phyloP scores from a whole-genome alignment of 495 filamentous ascomycete species.

The Penicillium canariense region DNA sequence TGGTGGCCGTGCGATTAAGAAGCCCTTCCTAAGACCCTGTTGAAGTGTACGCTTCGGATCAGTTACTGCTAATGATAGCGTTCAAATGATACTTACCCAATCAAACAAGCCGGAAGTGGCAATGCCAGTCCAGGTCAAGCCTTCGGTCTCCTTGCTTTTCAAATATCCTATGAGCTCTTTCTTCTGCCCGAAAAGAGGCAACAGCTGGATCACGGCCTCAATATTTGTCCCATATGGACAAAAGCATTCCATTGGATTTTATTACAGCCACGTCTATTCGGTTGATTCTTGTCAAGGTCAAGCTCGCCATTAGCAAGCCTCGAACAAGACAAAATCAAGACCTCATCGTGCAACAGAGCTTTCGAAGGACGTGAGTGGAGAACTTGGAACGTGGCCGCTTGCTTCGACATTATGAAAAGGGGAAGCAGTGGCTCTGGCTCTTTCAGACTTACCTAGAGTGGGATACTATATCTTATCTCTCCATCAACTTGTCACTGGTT shows the following conservation, averaged over 20 bases:
- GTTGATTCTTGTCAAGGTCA: conserved; percentile 64
- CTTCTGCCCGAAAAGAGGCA: conserved; percentile 47
- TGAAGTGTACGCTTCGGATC: neutral
- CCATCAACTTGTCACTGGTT: conserved; percentile 62
- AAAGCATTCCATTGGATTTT: conserved; percentile 60
- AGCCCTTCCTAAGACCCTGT: conserved; percentile 36
- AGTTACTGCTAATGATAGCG: neutral
- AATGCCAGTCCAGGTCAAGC: conserved; percentile 49
- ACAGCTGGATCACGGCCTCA: conserved; percentile 31
- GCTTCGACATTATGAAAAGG: conserved; percentile 15
- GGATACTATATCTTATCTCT: conserved; percentile 66
- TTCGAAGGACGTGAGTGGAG: conserved; percentile 38
- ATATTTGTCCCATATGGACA: conserved; percentile 46
- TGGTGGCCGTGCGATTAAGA: conserved; percentile 45
- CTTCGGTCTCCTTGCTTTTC: conserved; percentile 35
- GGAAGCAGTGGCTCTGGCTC: conserved; percentile 45
- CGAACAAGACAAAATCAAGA: conserved; percentile 16
- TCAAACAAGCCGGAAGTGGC: conserved; percentile 52
- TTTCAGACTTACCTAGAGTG: conserved; percentile 77
- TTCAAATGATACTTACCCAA: conserved; percentile 31
- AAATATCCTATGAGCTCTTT: conserved; percentile 45
- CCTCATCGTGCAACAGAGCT: conserved; percentile 30
- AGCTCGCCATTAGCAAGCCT: conserved; percentile 56
- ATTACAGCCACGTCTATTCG: conserved; percentile 62
- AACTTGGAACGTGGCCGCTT: conserved; percentile 48